These are phyloP conservation scores for Hordeum vulgare DNA, from an alignment of 176 grass and related monocot genomes.

Conservation along the genomic window DNA sequence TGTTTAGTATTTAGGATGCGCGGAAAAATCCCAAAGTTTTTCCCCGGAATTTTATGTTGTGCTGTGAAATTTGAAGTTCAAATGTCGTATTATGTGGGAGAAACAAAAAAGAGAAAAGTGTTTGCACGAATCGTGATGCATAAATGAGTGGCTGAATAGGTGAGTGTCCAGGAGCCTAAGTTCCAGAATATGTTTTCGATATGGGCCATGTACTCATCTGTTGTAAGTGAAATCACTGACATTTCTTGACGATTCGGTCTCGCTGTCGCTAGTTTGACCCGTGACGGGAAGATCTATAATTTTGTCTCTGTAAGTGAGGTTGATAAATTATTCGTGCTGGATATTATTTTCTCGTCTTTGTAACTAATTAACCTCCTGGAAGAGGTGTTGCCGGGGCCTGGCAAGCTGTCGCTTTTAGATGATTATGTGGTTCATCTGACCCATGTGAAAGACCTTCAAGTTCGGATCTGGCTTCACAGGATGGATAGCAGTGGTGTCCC, in stretches of 20 bases:
- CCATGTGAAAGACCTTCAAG: background rate
- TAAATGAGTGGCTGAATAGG: too few relatives aligned
- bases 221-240: background rate
- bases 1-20: too few relatives aligned
- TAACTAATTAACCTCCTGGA: background rate
- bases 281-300: slow-evolving; percentile 7
- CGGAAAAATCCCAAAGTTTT: too few relatives aligned
- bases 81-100: too few relatives aligned
- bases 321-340: background rate
- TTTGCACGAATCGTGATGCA: too few relatives aligned
- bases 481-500: background rate
- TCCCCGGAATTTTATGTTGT: too few relatives aligned
- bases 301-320: background rate
- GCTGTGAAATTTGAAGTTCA: too few relatives aligned
- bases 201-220: background rate
- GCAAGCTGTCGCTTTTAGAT: background rate
- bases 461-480: background rate
- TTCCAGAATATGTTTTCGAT: too few relatives aligned
- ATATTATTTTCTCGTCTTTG: slow-evolving; percentile 1
- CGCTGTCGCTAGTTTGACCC: background rate
- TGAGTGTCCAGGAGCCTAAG: too few relatives aligned
- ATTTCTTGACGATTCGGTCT: background rate
- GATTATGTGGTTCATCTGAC: background rate
- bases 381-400: background rate
- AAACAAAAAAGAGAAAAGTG: too few relatives aligned